A percentile compares a stretch with the other conserved stretches of the same genome.
Conservation (phyloP, 2,329 filamentous ascomycete genomes). For the Arachnomyces sp. region DNA sequence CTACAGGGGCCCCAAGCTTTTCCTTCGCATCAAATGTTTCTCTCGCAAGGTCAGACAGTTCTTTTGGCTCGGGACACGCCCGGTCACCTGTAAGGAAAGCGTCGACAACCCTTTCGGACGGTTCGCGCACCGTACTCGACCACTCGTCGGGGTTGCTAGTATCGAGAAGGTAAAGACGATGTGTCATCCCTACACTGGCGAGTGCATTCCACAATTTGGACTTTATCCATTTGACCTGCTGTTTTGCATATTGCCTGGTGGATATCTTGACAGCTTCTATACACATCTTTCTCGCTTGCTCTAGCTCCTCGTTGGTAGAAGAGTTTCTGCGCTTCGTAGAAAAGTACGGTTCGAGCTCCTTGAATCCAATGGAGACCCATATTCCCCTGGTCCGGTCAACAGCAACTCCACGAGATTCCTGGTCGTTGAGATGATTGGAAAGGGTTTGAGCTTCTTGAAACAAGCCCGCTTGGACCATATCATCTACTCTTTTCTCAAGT, state of each 20-base stretch:
- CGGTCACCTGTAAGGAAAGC: slow-evolving; percentile 52
- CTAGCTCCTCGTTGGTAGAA: slow-evolving; percentile 29
- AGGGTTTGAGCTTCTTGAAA: slow-evolving; percentile 54
- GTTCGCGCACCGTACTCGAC: slow-evolving; percentile 53
- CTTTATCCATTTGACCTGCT: slow-evolving; percentile 79
- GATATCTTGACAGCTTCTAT: slow-evolving; percentile 71
- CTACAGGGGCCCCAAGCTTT: slow-evolving; percentile 36
- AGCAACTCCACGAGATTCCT: slow-evolving; percentile 40
- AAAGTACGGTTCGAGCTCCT: slow-evolving; percentile 73
- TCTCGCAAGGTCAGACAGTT: slow-evolving; percentile 50
- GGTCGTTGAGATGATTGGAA: slow-evolving; percentile 38
- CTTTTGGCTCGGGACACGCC: slow-evolving; percentile 45
- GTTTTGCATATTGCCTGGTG: slow-evolving; percentile 78
- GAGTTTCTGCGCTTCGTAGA: slow-evolving; percentile 30
- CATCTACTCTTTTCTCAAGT: slow-evolving; percentile 69
- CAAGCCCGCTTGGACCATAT: slow-evolving; percentile 65
- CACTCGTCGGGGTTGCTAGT: slow-evolving; percentile 61
- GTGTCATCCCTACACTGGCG: slow-evolving; percentile 43
- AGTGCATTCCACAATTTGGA: slow-evolving; percentile 69
- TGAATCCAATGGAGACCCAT: slow-evolving; percentile 95
- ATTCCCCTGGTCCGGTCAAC: slow-evolving; percentile 75
- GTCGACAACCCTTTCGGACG: slow-evolving; percentile 54
- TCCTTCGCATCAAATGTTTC: slow-evolving; percentile 52
- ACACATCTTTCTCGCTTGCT: slow-evolving; percentile 48
- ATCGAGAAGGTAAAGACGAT: slow-evolving; percentile 69